A percentile compares a stretch with the other conserved stretches of the same genome.
phyloP scores from a whole-genome alignment of 768 basidiomycete species.

The Psilocybe tampanensis region DNA sequence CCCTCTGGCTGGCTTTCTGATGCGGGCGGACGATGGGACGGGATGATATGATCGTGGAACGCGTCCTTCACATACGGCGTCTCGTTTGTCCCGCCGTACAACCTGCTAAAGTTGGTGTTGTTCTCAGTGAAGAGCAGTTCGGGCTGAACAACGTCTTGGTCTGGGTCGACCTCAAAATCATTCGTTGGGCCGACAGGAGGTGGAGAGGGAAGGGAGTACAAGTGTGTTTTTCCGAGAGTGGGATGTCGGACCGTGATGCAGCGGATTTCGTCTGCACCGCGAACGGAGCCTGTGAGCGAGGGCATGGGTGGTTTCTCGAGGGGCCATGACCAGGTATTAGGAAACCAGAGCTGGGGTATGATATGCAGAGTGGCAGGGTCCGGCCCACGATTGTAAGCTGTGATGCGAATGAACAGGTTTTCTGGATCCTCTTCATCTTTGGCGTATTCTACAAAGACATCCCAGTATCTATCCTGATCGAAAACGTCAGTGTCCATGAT shows the following conservation, averaged over 20 bases:
- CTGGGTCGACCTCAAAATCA: constrained; percentile 61
- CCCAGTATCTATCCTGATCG: constrained; percentile 96
- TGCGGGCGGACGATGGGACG: constrained; percentile 70
- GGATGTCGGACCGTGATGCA: constrained; percentile 76
- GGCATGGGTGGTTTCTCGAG: constrained; percentile 68
- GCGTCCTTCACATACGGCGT: constrained; percentile 91
- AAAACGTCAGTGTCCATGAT: constrained; percentile 91
- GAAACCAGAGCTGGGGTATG: constrained; percentile 95
- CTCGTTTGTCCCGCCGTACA: constrained; percentile 88
- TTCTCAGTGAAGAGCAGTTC: constrained; percentile 95
- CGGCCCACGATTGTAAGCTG: constrained; percentile 94
- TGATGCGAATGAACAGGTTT: constrained; percentile 90
- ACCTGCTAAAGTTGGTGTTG: constrained; percentile 91
- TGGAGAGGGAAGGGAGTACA: constrained; percentile 92
- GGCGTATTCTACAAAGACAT: constrained; percentile 98
- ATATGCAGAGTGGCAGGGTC: constrained; percentile 93
- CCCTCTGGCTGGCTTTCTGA: constrained; percentile 45
- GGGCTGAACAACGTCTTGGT: constrained; percentile 73
- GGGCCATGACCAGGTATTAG: constrained; percentile 98
- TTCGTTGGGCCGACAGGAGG: constrained; percentile 82
- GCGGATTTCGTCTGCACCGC: constrained; percentile 51
- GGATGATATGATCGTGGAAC: constrained; percentile 97
- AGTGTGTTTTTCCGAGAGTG: constrained; percentile 70
- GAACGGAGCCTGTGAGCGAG: constrained; percentile 53
- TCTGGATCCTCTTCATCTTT: constrained; percentile 94